Percentiles rank a stretch among this genome's conserved stretches.
Conservation (phyloP, 441 rosid genomes). For the Manihot esculenta region DNA sequence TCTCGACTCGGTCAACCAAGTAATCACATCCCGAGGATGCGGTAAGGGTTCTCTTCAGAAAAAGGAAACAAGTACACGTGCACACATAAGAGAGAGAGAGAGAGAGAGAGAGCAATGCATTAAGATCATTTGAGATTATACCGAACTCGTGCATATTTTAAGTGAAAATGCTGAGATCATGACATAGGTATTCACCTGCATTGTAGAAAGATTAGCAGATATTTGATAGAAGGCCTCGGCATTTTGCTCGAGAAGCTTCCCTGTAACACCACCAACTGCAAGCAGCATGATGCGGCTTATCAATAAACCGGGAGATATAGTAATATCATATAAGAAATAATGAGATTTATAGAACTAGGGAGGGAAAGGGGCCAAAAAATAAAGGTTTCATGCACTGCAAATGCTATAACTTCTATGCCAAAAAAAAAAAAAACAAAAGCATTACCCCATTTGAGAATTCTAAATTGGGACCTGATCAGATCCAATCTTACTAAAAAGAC, state of each 20-base stretch:
- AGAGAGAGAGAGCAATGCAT: not conserved
- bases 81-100: not conserved
- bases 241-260: slow-evolving; percentile 65
- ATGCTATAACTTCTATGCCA: not conserved
- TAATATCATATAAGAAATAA: slow-evolving; percentile 7
- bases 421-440: not conserved
- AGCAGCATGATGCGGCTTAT: slow-evolving; percentile 19
- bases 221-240: slow-evolving; percentile 45
- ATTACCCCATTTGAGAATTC: not conserved
- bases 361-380: not conserved
- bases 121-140: not conserved
- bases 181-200: slow-evolving; percentile 47
- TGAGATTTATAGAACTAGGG: not conserved
- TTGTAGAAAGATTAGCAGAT: slow-evolving; percentile 47
- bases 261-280: slow-evolving; percentile 50
- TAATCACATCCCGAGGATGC: not conserved
- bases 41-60: not conserved
- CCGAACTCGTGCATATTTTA: not conserved
- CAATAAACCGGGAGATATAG: slow-evolving; percentile 8
- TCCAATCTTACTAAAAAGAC: not conserved
- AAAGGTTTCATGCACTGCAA: not conserved
- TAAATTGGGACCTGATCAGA: not conserved
- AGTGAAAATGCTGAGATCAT: no score
- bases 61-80: not conserved
- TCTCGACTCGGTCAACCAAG: not conserved